These are phyloP conservation scores for Trichoderma arundinaceum DNA, from an alignment of 2,329 filamentous ascomycete species.

Conservation along the genomic window DNA sequence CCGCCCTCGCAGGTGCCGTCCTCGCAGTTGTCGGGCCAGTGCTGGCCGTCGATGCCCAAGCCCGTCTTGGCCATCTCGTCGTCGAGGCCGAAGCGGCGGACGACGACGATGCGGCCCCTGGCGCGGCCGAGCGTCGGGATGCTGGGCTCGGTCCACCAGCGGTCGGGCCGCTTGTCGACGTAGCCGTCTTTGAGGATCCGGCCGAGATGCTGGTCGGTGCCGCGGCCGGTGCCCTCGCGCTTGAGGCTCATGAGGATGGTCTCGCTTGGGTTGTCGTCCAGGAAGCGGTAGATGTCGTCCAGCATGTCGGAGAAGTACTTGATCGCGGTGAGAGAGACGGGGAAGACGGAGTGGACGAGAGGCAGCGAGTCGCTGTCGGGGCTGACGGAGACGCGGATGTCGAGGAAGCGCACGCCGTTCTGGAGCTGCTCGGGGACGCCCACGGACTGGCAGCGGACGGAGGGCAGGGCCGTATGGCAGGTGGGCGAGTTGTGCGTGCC, in stretches of 20 bases:
- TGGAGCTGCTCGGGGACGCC: constrained; percentile 76
- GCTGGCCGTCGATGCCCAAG: constrained; percentile 65
- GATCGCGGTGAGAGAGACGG: constrained; percentile 79
- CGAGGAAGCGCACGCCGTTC: constrained; percentile 93
- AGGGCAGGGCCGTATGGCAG: constrained; percentile 81
- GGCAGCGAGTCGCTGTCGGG: constrained; percentile 68
- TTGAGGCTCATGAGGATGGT: constrained; percentile 87
- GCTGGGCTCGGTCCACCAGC: constrained; percentile 79
- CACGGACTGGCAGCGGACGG: constrained; percentile 90
- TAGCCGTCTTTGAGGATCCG: constrained; percentile 77
- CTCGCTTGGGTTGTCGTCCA: constrained; percentile 78
- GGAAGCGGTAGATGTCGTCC: constrained; percentile 72
- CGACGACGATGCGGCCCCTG: constrained; percentile 80
- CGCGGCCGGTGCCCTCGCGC: constrained; percentile 82
- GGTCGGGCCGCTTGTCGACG: constrained; percentile 57
- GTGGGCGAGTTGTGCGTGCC: constrained; percentile 96
- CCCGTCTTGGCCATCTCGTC: constrained; percentile 56
- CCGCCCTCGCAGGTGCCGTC: constrained; percentile 74
- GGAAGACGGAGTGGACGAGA: constrained; percentile 90
- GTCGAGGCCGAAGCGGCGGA: constrained; percentile 78
- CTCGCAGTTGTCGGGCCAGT: constrained; percentile 88
- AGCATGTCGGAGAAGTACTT: constrained; percentile 81
- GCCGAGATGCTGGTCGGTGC: constrained; percentile 79
- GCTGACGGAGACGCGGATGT: constrained; percentile 73
- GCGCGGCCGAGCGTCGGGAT: constrained; percentile 80